phyloP scores from a whole-genome alignment of 2,329 filamentous ascomycete species.

The Chalara sp. region DNA sequence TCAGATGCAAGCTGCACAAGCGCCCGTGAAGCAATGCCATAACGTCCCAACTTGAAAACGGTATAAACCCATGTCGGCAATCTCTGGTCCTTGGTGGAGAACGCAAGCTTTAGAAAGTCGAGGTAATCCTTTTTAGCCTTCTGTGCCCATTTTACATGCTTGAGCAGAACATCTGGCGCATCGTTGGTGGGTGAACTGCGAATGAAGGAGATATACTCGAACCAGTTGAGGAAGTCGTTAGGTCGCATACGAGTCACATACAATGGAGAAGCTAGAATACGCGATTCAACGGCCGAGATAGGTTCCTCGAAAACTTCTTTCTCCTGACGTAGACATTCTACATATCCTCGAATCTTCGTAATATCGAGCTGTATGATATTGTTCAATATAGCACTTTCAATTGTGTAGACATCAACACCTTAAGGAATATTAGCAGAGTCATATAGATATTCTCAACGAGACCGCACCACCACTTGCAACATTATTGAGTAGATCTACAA shows the following conservation, averaged over 20 bases:
- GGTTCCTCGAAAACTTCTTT: too few species aligned
- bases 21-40: conserved; percentile 19
- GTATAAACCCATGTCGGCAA: conserved; percentile 11
- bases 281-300: conserved; percentile 20
- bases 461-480: conserved; percentile 19
- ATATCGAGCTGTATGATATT: too few species aligned
- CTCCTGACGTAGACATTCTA: too few species aligned
- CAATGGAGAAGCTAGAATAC: not conserved
- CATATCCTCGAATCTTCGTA: too few species aligned
- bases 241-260: not conserved
- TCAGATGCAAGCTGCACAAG: conserved; percentile 25
- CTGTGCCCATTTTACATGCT: conserved; percentile 20
- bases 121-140: conserved; percentile 21
- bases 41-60: conserved; percentile 25
- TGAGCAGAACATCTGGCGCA: conserved; percentile 1
- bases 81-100: conserved; percentile 3
- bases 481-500: conserved; percentile 13
- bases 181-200: not conserved
- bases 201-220: conserved; percentile 4
- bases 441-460: conserved; percentile 9
- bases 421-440: conserved; percentile 12
- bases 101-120: conserved; percentile 13
- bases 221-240: conserved; percentile 9
- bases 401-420: too few species aligned
- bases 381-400: too few species aligned